Evolutionary conservation across 2,329 filamentous ascomycete genomes (phyloP).

Genomic region (Trichoderma hamatum): DNA sequence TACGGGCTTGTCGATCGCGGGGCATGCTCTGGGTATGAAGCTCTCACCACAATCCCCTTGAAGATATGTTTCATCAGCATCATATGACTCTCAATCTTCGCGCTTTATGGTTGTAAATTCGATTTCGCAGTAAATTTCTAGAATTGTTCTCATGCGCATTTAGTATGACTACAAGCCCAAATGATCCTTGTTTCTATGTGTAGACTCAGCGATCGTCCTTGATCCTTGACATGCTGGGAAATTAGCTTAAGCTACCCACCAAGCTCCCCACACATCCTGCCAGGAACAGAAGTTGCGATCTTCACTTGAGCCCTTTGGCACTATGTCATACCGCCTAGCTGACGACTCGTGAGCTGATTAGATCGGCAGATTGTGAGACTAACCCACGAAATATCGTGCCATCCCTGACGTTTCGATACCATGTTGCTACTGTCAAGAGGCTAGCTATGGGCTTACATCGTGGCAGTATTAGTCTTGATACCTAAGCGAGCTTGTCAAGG

Average conservation of each 20-base stretch:
- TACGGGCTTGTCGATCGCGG: slow-evolving; percentile 16
- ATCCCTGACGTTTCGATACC: neutral
- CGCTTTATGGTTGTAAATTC: neutral
- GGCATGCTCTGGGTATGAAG: slow-evolving; percentile 17
- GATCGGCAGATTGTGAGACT: slow-evolving; percentile 18
- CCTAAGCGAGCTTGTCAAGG: slow-evolving; percentile 9
- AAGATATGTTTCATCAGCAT: neutral
- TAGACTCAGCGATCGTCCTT: neutral
- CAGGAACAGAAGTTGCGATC: slow-evolving; percentile 15
- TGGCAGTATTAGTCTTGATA: neutral
- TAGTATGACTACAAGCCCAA: neutral
- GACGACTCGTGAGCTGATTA: slow-evolving; percentile 13
- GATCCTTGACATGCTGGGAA: neutral
- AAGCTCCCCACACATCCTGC: slow-evolving; percentile 3
- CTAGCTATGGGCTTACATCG: neutral
- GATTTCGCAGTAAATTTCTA: neutral
- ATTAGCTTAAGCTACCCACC: neutral
- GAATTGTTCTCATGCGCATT: neutral
- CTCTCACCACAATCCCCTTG: slow-evolving; percentile 1
- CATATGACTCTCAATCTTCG: neutral
- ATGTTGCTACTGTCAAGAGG: neutral
- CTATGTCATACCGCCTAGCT: slow-evolving; percentile 6
- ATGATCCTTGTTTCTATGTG: neutral
- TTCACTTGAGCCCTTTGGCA: slow-evolving; percentile 3
- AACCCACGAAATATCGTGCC: neutral